Evolutionary conservation across 805 yeast genomes (phyloP).

Genomic region (Pichia phayaonensis): DNA sequence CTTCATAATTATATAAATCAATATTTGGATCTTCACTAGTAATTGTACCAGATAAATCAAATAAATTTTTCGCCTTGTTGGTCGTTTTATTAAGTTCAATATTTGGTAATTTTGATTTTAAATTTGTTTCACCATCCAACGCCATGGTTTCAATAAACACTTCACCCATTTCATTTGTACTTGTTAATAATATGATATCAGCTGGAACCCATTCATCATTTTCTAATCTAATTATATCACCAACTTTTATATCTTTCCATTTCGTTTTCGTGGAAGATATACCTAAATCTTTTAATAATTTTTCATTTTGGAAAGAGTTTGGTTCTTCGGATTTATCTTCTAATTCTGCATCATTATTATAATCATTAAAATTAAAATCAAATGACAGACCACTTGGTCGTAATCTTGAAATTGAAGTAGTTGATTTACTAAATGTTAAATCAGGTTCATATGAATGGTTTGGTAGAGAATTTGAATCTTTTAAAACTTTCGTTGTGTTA

Average conservation of each 20-base stretch:
- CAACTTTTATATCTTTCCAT: conserved; percentile 85
- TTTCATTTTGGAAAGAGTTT: conserved; percentile 22
- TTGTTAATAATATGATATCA: conserved; percentile 67
- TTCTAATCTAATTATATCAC: conserved; percentile 65
- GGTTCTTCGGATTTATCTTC: conserved; percentile 9
- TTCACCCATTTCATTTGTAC: conserved; percentile 55
- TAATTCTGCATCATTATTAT: conserved; percentile 11
- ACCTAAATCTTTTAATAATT: conserved; percentile 13
- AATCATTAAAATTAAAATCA: conserved; percentile 13
- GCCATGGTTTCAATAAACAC: conserved; percentile 94
- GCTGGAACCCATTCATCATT: conserved; percentile 95
- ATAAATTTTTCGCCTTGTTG: conserved; percentile 42
- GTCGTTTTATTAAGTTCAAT: conserved; percentile 49
- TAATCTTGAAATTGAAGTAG: conserved; percentile 23
- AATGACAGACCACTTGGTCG: conserved; percentile 22
- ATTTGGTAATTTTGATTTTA: conserved; percentile 68
- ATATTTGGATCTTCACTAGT: conserved; percentile 86
- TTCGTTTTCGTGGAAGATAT: conserved; percentile 19
- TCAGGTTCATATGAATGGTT: conserved; percentile 9
- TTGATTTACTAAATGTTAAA: conserved; percentile 19
- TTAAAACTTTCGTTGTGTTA: conserved; percentile 37
- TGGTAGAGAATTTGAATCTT: conserved; percentile 5
- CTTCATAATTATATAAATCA: conserved; percentile 89
- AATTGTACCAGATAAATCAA: conserved; percentile 42
- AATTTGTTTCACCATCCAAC: conserved; percentile 92